phyloP scores from a whole-genome alignment of 1,284 basidiomycete genomes.

The Cronartium quercuum region DNA sequence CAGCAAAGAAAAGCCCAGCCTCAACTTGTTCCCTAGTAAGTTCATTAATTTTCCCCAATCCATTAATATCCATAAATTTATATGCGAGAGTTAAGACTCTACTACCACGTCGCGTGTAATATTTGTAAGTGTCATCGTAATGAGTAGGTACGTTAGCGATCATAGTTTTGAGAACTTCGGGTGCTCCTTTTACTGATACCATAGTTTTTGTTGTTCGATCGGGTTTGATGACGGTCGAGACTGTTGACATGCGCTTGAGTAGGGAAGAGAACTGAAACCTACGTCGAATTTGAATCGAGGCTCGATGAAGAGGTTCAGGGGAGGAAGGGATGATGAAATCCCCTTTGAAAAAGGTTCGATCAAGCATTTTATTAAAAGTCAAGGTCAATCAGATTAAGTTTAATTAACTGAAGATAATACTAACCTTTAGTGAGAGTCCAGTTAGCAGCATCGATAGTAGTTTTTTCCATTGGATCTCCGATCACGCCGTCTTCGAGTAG shows the following conservation, averaged over 20 bases:
- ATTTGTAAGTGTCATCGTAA: conserved; percentile 89
- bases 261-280: conserved; percentile 94
- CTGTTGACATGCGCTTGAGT: conserved; percentile 89
- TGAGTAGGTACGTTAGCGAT: conserved; percentile 63
- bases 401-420: background rate
- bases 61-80: conserved; percentile 64
- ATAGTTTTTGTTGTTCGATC: conserved; percentile 50
- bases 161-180: conserved; percentile 87
- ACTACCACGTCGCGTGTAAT: conserved; percentile 81
- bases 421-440: conserved; percentile 76
- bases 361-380: too few species aligned
- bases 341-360: conserved; percentile 50
- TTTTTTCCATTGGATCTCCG: conserved; percentile 99
- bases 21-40: conserved; percentile 72
- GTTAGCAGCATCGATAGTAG: conserved; percentile 80
- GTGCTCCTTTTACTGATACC: conserved; percentile 81
- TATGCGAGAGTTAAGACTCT: conserved; percentile 81
- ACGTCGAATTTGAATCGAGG: conserved; percentile 66
- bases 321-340: conserved; percentile 62
- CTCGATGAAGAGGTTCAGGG: conserved; percentile 5
- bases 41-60: conserved; percentile 68
- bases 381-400: too few species aligned
- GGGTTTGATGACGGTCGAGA: conserved; percentile 60
- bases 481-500: conserved; percentile 81
- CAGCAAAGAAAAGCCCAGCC: conserved; percentile 67